Conservation (phyloP, 1,284 basidiomycete species). For the Apiotrichum gracile region DNA sequence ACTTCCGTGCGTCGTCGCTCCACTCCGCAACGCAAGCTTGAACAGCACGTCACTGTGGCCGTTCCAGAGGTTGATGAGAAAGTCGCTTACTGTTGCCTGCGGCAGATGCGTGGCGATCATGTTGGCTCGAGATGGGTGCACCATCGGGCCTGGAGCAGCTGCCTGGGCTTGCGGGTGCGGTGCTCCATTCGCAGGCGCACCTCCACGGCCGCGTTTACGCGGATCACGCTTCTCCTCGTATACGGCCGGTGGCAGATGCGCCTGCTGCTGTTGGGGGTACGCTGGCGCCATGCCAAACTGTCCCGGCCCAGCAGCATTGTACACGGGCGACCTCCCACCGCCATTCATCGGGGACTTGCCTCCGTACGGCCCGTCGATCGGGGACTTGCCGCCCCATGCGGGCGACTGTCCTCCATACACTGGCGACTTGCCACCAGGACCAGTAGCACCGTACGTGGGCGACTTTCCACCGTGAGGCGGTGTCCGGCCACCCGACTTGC, state of each 20-base stretch:
- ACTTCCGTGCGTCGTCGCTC: not conserved
- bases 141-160: not conserved
- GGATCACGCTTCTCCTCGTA: slow-evolving; percentile 6
- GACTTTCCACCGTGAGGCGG: not conserved
- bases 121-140: not conserved
- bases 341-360: not conserved
- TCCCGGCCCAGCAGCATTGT: not conserved
- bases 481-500: not conserved
- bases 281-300: not conserved
- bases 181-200: not conserved
- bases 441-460: not conserved
- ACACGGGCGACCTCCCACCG: not conserved
- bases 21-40: not conserved
- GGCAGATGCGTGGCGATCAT: not conserved
- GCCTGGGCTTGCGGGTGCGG: not conserved
- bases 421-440: slow-evolving; percentile 1
- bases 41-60: too few relatives aligned
- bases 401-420: not conserved
- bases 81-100: too few relatives aligned
- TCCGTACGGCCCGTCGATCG: not conserved
- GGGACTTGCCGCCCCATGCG: not conserved
- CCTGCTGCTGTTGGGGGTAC: not conserved
- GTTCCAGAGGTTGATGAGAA: not conserved
- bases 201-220: not conserved
- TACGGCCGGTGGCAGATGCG: not conserved